phyloP scores from a whole-genome alignment of 2,329 filamentous ascomycete species.

The Aspergillus sp. region DNA sequence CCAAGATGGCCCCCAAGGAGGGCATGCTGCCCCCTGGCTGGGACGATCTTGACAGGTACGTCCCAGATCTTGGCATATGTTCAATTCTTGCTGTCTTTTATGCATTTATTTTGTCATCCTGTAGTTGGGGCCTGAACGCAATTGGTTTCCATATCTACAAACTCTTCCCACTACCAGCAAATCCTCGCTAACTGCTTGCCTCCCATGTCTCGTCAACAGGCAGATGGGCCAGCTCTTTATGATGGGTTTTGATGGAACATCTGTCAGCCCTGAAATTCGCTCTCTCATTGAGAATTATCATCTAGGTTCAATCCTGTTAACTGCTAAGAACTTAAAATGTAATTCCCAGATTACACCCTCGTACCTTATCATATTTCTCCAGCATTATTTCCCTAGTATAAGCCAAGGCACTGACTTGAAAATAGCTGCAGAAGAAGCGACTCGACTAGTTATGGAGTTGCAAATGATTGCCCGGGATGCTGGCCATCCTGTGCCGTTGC shows the following conservation, averaged over 20 bases:
- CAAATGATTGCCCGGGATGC: constrained; percentile 89
- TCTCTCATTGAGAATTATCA: constrained; percentile 67
- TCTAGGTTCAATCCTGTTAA: constrained; percentile 75
- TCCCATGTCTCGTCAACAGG: constrained; percentile 71
- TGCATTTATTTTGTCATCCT: neutral
- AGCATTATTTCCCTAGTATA: neutral
- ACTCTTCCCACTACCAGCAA: constrained; percentile 7
- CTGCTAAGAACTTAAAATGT: constrained; percentile 68
- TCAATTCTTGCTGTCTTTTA: neutral
- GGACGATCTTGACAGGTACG: constrained; percentile 43
- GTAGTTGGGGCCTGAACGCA: neutral
- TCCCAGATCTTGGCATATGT: constrained; percentile 19
- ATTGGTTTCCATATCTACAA: neutral
- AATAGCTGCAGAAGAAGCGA: constrained; percentile 85
- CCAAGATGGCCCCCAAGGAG: constrained; percentile 42
- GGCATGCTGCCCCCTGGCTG: constrained; percentile 42
- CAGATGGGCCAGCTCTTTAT: constrained; percentile 61
- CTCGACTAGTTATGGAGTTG: constrained; percentile 81
- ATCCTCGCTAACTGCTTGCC: constrained; percentile 29
- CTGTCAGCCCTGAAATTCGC: constrained; percentile 62
- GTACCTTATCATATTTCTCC: neutral
- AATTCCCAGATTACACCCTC: constrained; percentile 11
- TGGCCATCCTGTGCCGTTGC: constrained; percentile 81
- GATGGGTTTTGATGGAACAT: constrained; percentile 68
- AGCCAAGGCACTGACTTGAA: constrained; percentile 26